These are phyloP conservation scores for Tolypocladium endophyticum DNA, from an alignment of 2,329 filamentous ascomycete species.

Conservation along the genomic window DNA sequence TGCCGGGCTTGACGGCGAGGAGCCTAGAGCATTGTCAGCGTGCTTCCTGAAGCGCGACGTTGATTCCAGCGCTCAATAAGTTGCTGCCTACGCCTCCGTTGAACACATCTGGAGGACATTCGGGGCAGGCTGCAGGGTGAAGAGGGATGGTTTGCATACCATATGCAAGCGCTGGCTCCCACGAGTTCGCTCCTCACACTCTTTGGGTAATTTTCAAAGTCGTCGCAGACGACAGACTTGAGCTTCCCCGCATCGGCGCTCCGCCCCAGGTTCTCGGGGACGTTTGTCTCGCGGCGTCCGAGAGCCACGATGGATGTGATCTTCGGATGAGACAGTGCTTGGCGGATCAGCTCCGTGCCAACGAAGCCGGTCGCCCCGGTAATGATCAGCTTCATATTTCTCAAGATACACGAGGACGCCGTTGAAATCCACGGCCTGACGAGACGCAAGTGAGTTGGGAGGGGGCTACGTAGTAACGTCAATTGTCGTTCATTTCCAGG, in stretches of 20 bases:
- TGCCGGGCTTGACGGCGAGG: conserved; percentile 30
- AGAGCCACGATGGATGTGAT: conserved; percentile 31
- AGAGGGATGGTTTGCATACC: conserved; percentile 13
- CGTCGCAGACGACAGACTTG: conserved; percentile 24
- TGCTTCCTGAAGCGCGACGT: background rate
- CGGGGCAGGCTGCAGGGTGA: background rate
- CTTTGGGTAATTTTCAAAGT: conserved; percentile 30
- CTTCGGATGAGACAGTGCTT: conserved; percentile 22
- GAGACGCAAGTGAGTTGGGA: no score
- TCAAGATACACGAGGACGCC: background rate
- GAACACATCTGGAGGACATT: background rate
- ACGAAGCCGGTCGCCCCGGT: conserved; percentile 31
- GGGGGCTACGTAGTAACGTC: no score
- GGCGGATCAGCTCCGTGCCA: conserved; percentile 30
- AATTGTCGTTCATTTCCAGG: no score
- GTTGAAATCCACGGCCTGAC: no score
- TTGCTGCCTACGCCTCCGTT: background rate
- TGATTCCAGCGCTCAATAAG: no score
- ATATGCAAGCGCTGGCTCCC: conserved; percentile 31
- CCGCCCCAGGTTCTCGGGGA: conserved; percentile 10
- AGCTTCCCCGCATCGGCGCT: conserved; percentile 23
- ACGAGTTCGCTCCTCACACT: conserved; percentile 25
- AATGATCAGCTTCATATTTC: conserved; percentile 32
- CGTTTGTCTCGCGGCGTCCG: conserved; percentile 22
- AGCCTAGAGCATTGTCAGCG: conserved; percentile 13